Evolutionary conservation across 75 land plant species (phyloP), one percentile per base, ranked within the genome.

Genomic region (Selaginella tamariscina): DNA sequence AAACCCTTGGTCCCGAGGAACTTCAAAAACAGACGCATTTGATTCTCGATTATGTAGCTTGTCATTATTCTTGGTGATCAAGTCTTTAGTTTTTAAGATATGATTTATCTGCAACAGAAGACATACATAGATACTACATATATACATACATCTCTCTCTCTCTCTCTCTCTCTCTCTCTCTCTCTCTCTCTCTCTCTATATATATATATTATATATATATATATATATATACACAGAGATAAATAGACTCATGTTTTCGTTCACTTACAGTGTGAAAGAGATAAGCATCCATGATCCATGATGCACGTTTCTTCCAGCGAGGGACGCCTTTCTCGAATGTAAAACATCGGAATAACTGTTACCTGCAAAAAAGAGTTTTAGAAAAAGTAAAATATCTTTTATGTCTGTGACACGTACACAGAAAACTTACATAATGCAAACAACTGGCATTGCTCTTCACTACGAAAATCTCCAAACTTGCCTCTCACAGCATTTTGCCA

Each of bases 1-100:
- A 77, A 90, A 94, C 1, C 98, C 98, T 63, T 83, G 96, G 71
- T 94, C 98, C 68, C 83, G 86, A n/a, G 78, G 86, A 28, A 55
- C 65, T 63, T 74, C 82, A 15, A 67, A 32, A 24, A 67, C 70
- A 32, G 33, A 56, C 21, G 54, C 33, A 64, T 32, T 56, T 24
- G 27, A 21, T 56, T 23, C 54, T n/a, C 71, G 56, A 33, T 33
- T 68, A 27, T 57, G 71, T 29, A 92, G 24, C 71, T 85, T 94
- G 26, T 80, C 78, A 57, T 87, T 85, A 77, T 94, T 90, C 72
- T 85, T 87, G 2, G 49, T 79, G 27, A 94, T 79, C 72, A 83
- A 74, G 73, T 87, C 83, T 73, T 88, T 76, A 27, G 88, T 85
- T 71, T 71, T 85, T 54, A 76, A 76, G 0, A 90, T 67, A 81